Base-by-base conservation (phyloP, 2,329 filamentous ascomycete species). In the Penicillium sp. region DNA sequence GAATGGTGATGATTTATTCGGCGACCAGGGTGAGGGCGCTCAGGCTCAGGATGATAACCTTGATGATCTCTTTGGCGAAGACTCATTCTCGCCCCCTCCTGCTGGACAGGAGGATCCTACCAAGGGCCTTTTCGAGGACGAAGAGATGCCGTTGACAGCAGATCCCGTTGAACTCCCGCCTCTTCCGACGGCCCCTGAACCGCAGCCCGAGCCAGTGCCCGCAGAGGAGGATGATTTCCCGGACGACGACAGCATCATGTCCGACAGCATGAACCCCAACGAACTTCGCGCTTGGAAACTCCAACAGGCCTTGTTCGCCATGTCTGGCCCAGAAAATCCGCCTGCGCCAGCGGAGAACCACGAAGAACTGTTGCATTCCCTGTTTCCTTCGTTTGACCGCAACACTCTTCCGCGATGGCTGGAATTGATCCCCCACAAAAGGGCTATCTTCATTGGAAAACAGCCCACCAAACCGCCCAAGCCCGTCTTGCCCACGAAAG, bases 401-500 rank as follows among this genome's bases (percentile, higher is more conserved):
- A 85, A 90, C 36, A 83, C 86, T 36, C 83, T 89, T 16, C 84
- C 94, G 27, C 85, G 86, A 40, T 97, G 92, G 77, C 88, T 90
- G 64, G 86, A 92, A 56, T 79, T 97, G 5, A 84, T 99, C 34
- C 90, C 90, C 3, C 86, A 88, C 5, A 92, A 92, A 71, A 86
- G 86, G 62, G 88, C 91, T 1, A 81, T 86, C 50, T 93, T 89
- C 73, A 82, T 89, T 57, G 87, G 88, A 53, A 94, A 96, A 73
- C 84, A 86, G 38, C 91, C 92, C 0, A 61, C 81, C 1, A 96
- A 92, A 72, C 87, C 86, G 39, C 90, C 92, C 0, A 94, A 92
- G 72, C 81, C 90, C 14, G 81, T 97, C 3, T 83, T 92, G 5
- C 91, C 92, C 0, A 92, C 88, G 18, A 99, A 99, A 73, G 81